A percentile compares a stretch with the other conserved stretches of the same genome.
Conservation (phyloP, 768 basidiomycete genomes). For the Lactifluus volemus region DNA sequence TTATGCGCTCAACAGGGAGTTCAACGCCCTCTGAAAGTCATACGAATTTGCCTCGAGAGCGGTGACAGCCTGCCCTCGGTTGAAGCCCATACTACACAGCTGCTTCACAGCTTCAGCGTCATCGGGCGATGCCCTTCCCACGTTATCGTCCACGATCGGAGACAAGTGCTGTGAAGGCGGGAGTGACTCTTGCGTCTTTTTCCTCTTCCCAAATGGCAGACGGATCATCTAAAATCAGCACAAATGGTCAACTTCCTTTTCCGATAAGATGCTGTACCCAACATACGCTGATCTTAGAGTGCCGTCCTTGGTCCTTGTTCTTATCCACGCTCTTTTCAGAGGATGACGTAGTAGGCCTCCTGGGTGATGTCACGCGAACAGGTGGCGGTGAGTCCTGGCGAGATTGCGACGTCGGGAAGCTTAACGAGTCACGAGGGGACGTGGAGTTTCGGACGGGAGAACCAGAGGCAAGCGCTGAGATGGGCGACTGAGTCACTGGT, state of each 20-base stretch:
- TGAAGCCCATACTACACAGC: conserved; percentile 87
- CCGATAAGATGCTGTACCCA: no score
- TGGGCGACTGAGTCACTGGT: conserved; percentile 22
- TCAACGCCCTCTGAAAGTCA: conserved; percentile 69
- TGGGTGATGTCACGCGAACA: conserved; percentile 47
- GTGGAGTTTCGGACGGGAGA: conserved; percentile 31
- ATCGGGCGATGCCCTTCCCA: conserved; percentile 43
- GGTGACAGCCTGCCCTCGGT: conserved; percentile 65
- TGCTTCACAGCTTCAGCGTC: conserved; percentile 73
- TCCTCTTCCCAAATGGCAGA: conserved; percentile 70
- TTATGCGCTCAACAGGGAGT: conserved; percentile 49
- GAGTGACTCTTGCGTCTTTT: conserved; percentile 50
- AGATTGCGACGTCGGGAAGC: conserved; percentile 22
- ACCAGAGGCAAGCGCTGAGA: conserved; percentile 32
- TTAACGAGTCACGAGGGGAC: conserved; percentile 15
- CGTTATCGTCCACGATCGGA: conserved; percentile 37
- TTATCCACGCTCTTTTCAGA: conserved; percentile 44
- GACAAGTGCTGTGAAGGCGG: conserved; percentile 28
- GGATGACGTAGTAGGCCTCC: conserved; percentile 51
- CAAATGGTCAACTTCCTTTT: conserved; percentile 6
- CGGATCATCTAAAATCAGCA: conserved; percentile 44
- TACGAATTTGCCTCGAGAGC: conserved; percentile 83
- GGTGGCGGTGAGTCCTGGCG: conserved; percentile 37
- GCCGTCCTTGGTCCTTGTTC: conserved; percentile 44
- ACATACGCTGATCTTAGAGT: conserved; percentile 72